Percentiles rank a stretch among this genome's conserved stretches.
phyloP scores from a whole-genome alignment of 805 yeast genomes.

The Candida ulmi region DNA sequence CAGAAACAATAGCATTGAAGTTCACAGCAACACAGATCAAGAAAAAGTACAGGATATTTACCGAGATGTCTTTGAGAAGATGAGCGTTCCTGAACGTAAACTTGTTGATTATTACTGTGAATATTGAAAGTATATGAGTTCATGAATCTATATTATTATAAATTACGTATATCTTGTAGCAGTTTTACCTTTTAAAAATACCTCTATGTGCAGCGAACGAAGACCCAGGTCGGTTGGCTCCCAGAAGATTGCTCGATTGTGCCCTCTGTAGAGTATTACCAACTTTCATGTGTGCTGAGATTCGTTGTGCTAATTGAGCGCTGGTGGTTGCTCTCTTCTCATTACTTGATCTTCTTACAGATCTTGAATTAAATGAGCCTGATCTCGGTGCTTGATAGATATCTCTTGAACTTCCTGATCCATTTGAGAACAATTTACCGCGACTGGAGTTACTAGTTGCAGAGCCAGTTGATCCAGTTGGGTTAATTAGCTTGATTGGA shows the following conservation, averaged over 20 bases:
- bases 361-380: not conserved
- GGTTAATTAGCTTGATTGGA: slow-evolving; percentile 1
- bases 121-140: slow-evolving; percentile 5
- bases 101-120: slow-evolving; percentile 40
- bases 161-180: too few relatives aligned
- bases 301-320: slow-evolving; percentile 18
- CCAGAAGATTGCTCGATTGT: slow-evolving; percentile 1
- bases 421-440: slow-evolving; percentile 7
- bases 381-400: slow-evolving; percentile 1
- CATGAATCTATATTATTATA: too few relatives aligned
- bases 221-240: slow-evolving; percentile 14
- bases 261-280: slow-evolving; percentile 10
- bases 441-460: slow-evolving; percentile 6
- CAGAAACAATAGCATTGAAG: slow-evolving; percentile 18
- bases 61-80: slow-evolving; percentile 29
- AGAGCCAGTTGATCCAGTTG: not conserved
- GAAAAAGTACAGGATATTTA: slow-evolving; percentile 20
- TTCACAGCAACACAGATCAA: slow-evolving; percentile 9
- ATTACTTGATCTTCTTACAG: slow-evolving; percentile 1
- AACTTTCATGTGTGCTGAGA: slow-evolving; percentile 21
- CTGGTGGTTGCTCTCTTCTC: slow-evolving; percentile 15
- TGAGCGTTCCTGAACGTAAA: slow-evolving; percentile 38
- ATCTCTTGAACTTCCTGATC: slow-evolving; percentile 10
- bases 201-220: slow-evolving; percentile 9
- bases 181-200: slow-evolving; percentile 9